Evolutionary conservation across 352 stramenopile genomes (phyloP).

Genomic region (Phytophthora pinifolia): DNA sequence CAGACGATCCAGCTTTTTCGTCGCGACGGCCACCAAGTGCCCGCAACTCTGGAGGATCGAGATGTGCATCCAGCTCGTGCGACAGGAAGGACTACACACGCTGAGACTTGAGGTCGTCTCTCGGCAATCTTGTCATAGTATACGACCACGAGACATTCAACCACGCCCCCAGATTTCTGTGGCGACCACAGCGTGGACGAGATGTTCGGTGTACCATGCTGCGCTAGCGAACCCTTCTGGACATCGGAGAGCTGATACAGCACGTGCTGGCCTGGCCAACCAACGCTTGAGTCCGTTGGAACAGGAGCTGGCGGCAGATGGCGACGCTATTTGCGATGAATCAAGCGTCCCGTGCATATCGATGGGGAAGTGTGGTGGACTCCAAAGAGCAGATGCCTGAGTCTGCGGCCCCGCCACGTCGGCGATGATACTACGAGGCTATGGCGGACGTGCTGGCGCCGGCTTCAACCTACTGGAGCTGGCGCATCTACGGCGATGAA

Average conservation of each 20-base stretch:
- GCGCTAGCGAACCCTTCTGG: constrained; percentile 18
- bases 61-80: no score
- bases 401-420: no score
- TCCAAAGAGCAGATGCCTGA: no score
- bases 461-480: constrained; percentile 78
- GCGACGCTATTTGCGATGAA: constrained; percentile 5
- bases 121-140: no score
- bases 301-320: constrained; percentile 18
- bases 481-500: constrained; percentile 68
- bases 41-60: no score
- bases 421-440: no score
- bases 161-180: not conserved
- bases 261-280: constrained; percentile 19
- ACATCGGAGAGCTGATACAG: constrained; percentile 3
- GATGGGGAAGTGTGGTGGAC: no score
- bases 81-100: no score
- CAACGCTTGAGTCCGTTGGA: constrained; percentile 2
- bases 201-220: not conserved
- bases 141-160: not conserved
- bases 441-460: no score
- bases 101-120: no score
- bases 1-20: no score
- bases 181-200: not conserved
- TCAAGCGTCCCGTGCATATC: constrained; percentile 7
- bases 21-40: no score